These are phyloP conservation scores for Trypanosoma avium DNA, from an alignment of 208 protist species.

Conservation along the genomic window DNA sequence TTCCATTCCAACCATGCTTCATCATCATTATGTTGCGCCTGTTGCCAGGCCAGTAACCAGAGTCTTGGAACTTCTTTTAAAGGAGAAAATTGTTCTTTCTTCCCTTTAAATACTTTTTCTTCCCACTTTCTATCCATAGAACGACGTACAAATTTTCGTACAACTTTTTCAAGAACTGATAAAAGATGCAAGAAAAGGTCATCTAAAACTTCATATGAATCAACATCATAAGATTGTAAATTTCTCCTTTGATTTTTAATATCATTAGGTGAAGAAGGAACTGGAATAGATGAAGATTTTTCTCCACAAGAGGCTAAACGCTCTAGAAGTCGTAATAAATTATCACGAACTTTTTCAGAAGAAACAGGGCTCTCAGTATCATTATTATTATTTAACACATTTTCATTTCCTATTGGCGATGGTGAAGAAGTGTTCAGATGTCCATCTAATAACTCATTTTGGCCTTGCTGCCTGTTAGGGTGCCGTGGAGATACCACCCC, in stretches of 20 bases:
- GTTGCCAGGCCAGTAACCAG: conserved; percentile 13
- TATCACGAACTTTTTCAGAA: conserved; percentile 4
- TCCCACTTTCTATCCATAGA: conserved; percentile 2
- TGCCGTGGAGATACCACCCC: not conserved
- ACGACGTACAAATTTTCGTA: conserved; percentile 5
- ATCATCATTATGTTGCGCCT: conserved; percentile 12
- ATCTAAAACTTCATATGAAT: conserved; percentile 1
- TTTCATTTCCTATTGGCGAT: not conserved
- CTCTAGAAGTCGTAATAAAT: conserved; percentile 9
- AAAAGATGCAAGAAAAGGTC: conserved; percentile 16
- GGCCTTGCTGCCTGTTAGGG: not conserved
- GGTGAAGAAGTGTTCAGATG: no score
- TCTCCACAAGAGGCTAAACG: not conserved
- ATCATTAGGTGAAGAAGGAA: not conserved
- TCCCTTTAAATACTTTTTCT: not conserved
- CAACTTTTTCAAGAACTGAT: conserved; percentile 6
- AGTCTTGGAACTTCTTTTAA: not conserved
- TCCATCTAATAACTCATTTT: no score
- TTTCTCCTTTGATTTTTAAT: not conserved
- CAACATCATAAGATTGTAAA: not conserved
- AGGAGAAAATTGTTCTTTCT: not conserved
- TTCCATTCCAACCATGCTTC: conserved; percentile 20
- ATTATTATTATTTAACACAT: not conserved
- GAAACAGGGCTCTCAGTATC: not conserved
- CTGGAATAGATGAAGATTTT: not conserved